Percentiles rank a stretch among this genome's conserved stretches.
Evolutionary conservation across 2,329 filamentous ascomycete species (phyloP).

Genomic region (Xylariaceae sp.): DNA sequence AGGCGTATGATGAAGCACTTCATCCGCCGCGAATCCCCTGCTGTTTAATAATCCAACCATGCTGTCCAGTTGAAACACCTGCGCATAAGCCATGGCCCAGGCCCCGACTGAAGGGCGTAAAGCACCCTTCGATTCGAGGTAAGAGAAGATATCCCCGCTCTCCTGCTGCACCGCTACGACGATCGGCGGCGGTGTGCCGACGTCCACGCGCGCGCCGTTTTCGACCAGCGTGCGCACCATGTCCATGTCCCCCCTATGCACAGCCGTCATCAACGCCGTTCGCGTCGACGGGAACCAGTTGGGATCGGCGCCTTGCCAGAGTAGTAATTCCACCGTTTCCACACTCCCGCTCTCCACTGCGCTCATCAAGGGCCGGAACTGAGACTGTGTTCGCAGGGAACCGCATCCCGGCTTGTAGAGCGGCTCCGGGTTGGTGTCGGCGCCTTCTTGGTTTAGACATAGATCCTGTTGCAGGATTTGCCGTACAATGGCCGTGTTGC

Average conservation of each 20-base stretch:
- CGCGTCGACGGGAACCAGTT: conserved; percentile 18
- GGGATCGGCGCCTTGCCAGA: conserved; percentile 19
- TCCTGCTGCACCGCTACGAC: conserved; percentile 21
- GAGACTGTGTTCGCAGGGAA: conserved; percentile 4
- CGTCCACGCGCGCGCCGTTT: conserved; percentile 16
- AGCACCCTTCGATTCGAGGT: conserved; percentile 12
- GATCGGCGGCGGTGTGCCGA: conserved; percentile 18
- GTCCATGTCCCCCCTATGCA: conserved; percentile 15
- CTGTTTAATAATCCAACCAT: conserved; percentile 11
- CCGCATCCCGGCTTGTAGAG: conserved; percentile 13
- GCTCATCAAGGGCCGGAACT: conserved; percentile 17
- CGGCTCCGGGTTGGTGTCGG: conserved; percentile 10
- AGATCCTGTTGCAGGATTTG: conserved; percentile 14
- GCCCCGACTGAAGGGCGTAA: conserved; percentile 7
- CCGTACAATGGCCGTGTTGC: conserved; percentile 17
- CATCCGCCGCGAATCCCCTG: conserved; percentile 5
- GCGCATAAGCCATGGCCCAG: conserved; percentile 20
- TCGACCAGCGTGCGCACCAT: conserved; percentile 19
- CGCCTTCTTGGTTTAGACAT: conserved; percentile 14
- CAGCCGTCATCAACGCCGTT: conserved; percentile 18
- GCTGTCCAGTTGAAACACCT: conserved; percentile 15
- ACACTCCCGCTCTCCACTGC: conserved; percentile 18
- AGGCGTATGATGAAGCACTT: conserved; percentile 15
- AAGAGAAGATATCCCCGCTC: conserved; percentile 13
- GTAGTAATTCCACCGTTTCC: conserved; percentile 15